phyloP scores from a whole-genome alignment of 345 rosid species.

The Passiflora organensis region DNA sequence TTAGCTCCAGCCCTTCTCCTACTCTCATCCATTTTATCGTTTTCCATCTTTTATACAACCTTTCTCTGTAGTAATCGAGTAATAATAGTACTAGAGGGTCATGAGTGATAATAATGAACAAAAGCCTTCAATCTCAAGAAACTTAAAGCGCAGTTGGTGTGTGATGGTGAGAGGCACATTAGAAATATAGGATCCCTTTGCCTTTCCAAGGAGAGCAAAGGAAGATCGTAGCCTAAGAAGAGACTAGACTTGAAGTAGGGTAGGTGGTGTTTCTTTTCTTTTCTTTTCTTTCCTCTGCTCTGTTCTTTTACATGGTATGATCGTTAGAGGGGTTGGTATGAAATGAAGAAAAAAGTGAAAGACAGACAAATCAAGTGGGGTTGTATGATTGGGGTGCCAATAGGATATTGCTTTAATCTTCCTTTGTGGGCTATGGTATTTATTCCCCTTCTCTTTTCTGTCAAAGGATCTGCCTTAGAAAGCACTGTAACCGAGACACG shows the following conservation, averaged over 20 bases:
- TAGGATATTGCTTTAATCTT: background rate
- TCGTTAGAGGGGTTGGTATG: background rate
- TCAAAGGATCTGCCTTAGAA: background rate
- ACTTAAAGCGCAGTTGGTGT: slow-evolving; percentile 31
- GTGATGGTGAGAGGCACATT: slow-evolving; percentile 10
- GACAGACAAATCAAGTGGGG: slow-evolving; percentile 13
- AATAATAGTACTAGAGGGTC: slow-evolving; percentile 21
- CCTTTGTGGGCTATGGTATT: background rate
- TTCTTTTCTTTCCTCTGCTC: background rate
- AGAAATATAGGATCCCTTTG: slow-evolving; percentile 13
- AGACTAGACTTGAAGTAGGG: background rate
- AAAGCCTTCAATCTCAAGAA: slow-evolving; percentile 43
- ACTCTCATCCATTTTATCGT: slow-evolving; percentile 32
- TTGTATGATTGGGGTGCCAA: slow-evolving; percentile 23
- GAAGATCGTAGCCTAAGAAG: slow-evolving; percentile 14
- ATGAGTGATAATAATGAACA: slow-evolving; percentile 30
- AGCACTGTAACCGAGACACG: slow-evolving; percentile 4
- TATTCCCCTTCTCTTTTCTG: slow-evolving; percentile 4
- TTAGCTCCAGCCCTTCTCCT: slow-evolving; percentile 27
- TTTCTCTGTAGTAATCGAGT: slow-evolving; percentile 13
- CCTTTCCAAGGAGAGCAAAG: slow-evolving; percentile 8
- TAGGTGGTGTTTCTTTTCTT: slow-evolving; percentile 5
- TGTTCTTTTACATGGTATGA: background rate
- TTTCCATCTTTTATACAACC: slow-evolving; percentile 9
- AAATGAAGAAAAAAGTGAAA: background rate